Evolutionary conservation across 805 yeast genomes (phyloP), one percentile per base, ranked within the genome.

Genomic region (Candida oleophila): DNA sequence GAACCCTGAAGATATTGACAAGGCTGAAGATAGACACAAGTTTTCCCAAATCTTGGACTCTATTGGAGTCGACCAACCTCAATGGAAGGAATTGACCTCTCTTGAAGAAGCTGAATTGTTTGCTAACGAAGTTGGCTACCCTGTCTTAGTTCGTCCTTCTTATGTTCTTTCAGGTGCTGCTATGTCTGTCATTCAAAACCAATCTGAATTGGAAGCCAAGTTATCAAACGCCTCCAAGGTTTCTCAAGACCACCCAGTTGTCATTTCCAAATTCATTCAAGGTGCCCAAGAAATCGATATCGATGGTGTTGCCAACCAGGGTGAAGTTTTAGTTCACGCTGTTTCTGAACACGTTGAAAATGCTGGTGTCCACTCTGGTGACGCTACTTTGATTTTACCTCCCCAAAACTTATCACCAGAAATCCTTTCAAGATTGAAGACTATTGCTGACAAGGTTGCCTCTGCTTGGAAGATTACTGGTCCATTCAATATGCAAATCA

Each of bases 281-380:
- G 95, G 95, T 53, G 98, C 99, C 20, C 85, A 90, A 69, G 99
- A 92, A 73, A 92, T 92, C 59, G 99, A 92, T 69, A 87, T 92
- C 57, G 99, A 92, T 73, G 98, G 90, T 50, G 99, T 92, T 62
- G 98, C 98, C 39, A 73, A 81, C 57, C 77, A 90, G 47, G 99
- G 99, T 60, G 70, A 82, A 60, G 89, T 92, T 46, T 72, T 92
- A 43, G 95, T 92, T 48, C 99, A 92, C 68, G 98, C 96, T 49
- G 87, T 92, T 49, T 88, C 96, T 54, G 99, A 94, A 71, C 99
- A 92, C 68, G 96, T 91, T 61, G 99, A 92, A 73, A 90, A 91
- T 61, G 99, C 99, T 8, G 99, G 99, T 77, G 87, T 94, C 49
- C 99, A 92, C 74, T 91, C 97, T 43, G 99, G 99, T 69, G 99